Evolutionary conservation across 139 green algal genomes (phyloP).

Genomic region (Nannochloris sp.): DNA sequence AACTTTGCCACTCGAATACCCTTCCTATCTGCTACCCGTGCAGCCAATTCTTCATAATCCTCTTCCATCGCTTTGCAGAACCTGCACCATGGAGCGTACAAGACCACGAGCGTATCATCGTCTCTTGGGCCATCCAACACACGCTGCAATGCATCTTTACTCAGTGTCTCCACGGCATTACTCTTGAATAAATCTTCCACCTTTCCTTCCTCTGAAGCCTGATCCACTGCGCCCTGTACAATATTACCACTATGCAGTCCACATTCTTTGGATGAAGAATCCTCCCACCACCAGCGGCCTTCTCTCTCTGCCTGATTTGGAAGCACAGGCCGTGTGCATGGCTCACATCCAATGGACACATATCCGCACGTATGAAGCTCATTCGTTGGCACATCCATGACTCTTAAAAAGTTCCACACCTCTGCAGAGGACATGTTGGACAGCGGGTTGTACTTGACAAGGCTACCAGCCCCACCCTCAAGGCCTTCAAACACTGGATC

Average conservation of each 20-base stretch:
- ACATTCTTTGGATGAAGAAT: conserved; percentile 90
- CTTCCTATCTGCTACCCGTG: conserved; percentile 40
- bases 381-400: conserved; percentile 89
- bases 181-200: conserved; percentile 53
- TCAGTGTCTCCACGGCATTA: conserved; percentile 38
- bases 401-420: conserved; percentile 94
- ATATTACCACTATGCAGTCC: conserved; percentile 91
- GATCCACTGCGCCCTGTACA: conserved; percentile 16
- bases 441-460: conserved; percentile 98
- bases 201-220: conserved; percentile 26
- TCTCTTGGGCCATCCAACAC: conserved; percentile 48
- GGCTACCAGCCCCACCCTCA: conserved; percentile 58
- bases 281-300: conserved; percentile 99
- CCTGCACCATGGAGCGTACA: conserved; percentile 96
- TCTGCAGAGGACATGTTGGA: conserved; percentile 78
- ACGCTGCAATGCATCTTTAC: conserved; percentile 43
- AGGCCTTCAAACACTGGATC: conserved; percentile 90
- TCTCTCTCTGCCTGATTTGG: conserved; percentile 95
- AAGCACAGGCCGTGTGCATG: conserved; percentile 89
- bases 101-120: conserved; percentile 71
- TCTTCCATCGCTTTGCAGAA: conserved; percentile 82
- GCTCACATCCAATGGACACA: conserved; percentile 94
- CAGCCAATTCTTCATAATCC: conserved; percentile 55
- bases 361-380: conserved; percentile 86
- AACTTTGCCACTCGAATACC: conserved; percentile 67